Evolutionary conservation across 2,329 filamentous ascomycete genomes (phyloP).

Genomic region (Colletotrichum phormii): DNA sequence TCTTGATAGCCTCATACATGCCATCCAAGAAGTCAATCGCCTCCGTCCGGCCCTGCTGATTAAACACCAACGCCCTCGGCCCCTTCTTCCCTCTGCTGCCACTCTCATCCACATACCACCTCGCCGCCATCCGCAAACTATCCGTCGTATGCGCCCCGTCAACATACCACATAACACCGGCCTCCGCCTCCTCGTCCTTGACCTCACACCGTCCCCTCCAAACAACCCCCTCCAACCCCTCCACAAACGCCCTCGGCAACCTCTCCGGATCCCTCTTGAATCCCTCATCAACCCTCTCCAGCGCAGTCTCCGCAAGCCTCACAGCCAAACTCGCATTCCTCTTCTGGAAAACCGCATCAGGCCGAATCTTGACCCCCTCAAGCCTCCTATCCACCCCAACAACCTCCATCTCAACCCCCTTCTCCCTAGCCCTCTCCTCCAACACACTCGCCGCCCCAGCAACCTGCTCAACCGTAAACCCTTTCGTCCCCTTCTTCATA

Average conservation of each 20-base stretch:
- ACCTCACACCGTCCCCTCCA: slow-evolving; percentile 86
- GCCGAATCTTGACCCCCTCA: slow-evolving; percentile 55
- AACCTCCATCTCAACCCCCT: slow-evolving; percentile 42
- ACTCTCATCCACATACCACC: slow-evolving; percentile 82
- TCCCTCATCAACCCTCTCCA: slow-evolving; percentile 53
- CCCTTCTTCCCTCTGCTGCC: not conserved
- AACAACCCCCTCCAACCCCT: slow-evolving; percentile 74
- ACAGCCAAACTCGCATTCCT: slow-evolving; percentile 68
- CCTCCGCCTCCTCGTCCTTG: slow-evolving; percentile 51
- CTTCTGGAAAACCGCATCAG: slow-evolving; percentile 67
- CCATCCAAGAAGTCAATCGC: slow-evolving; percentile 57
- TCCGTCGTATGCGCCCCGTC: slow-evolving; percentile 92
- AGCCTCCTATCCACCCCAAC: slow-evolving; percentile 49
- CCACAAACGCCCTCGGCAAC: slow-evolving; percentile 67
- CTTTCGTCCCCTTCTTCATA: slow-evolving; percentile 71
- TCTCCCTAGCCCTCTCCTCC: slow-evolving; percentile 68
- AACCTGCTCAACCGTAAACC: slow-evolving; percentile 47
- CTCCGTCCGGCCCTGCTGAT: slow-evolving; percentile 75
- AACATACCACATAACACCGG: slow-evolving; percentile 74
- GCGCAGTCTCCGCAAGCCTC: slow-evolving; percentile 61
- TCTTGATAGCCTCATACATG: slow-evolving; percentile 68
- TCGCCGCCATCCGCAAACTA: slow-evolving; percentile 79
- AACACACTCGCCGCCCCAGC: slow-evolving; percentile 64
- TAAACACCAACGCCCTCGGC: slow-evolving; percentile 78
- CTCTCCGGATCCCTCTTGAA: not conserved